These are phyloP conservation scores for Thuidium tamariscinum DNA, from an alignment of 225 moss, liverwort and hornwort genomes.

Conservation along the genomic window DNA sequence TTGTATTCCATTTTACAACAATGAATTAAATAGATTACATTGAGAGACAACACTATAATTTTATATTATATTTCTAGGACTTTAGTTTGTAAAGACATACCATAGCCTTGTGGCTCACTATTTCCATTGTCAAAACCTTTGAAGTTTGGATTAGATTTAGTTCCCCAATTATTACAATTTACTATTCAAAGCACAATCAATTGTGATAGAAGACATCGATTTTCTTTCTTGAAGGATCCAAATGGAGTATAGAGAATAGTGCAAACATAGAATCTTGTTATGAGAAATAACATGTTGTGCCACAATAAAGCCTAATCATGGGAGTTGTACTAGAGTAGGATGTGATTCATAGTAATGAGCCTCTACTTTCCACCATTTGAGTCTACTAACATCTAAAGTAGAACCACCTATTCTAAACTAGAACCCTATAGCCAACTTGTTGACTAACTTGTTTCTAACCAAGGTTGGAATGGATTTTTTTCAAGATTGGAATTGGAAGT, in stretches of 20 bases:
- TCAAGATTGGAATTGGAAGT: no score
- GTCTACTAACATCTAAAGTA: no score
- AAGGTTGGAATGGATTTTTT: no score
- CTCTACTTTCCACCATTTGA: not conserved
- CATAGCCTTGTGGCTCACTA: constrained; percentile 51
- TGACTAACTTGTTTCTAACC: no score
- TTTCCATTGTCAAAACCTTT: constrained; percentile 58
- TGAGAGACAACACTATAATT: not conserved
- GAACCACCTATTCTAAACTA: no score
- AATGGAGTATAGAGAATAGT: not conserved
- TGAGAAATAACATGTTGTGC: not conserved
- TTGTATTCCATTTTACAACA: not conserved
- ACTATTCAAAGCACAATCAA: not conserved
- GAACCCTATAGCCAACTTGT: no score
- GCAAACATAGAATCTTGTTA: not conserved
- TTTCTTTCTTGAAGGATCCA: no score
- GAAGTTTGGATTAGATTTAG: constrained; percentile 36
- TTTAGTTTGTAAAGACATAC: not conserved
- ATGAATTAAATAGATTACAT: no score
- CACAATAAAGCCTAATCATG: fast-evolving
- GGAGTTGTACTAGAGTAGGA: not conserved
- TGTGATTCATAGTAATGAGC: not conserved
- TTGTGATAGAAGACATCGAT: not conserved
- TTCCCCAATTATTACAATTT: constrained; percentile 52
- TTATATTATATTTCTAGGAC: not conserved